Percentiles rank a stretch among this genome's conserved stretches.
phyloP scores from a whole-genome alignment of 2,329 filamentous ascomycete genomes.

The Fusarium piperis region DNA sequence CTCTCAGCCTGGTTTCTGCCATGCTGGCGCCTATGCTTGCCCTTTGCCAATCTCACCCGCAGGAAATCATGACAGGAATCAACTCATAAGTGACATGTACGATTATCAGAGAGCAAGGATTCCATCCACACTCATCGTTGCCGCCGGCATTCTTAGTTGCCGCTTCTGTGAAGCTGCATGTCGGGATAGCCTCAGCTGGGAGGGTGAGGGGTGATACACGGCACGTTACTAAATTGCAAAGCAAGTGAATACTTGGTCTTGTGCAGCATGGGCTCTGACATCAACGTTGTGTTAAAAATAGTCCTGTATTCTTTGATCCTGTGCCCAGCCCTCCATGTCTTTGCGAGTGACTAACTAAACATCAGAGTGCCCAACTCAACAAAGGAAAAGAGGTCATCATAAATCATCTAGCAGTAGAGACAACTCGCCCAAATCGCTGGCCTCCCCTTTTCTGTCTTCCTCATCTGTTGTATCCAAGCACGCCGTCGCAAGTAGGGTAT shows the following conservation, averaged over 20 bases:
- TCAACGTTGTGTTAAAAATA: not conserved
- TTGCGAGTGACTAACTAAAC: not conserved
- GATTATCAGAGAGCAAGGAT: not conserved
- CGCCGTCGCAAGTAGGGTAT: conserved; percentile 6
- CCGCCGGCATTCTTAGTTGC: not conserved
- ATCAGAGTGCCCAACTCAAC: not conserved
- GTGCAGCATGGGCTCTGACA: not conserved
- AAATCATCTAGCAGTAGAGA: not conserved
- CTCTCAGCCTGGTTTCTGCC: not conserved
- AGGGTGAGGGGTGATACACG: not conserved
- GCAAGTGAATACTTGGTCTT: not conserved
- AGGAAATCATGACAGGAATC: not conserved
- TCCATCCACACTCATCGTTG: not conserved
- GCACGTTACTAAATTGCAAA: not conserved
- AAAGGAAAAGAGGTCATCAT: not conserved
- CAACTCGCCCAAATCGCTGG: not conserved
- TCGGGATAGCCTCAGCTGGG: not conserved
- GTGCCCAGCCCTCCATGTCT: not conserved
- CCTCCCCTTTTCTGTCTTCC: not conserved
- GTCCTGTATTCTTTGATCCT: not conserved
- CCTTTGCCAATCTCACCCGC: not conserved
- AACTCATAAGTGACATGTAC: not conserved
- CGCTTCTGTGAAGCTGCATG: not conserved
- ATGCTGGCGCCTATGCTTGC: not conserved
- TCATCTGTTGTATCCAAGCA: not conserved